Percentiles rank a stretch among this genome's conserved stretches.
These are phyloP conservation scores for Hymenoscyphus occultus DNA, from an alignment of 2,329 filamentous ascomycete species.

Conservation along the genomic window DNA sequence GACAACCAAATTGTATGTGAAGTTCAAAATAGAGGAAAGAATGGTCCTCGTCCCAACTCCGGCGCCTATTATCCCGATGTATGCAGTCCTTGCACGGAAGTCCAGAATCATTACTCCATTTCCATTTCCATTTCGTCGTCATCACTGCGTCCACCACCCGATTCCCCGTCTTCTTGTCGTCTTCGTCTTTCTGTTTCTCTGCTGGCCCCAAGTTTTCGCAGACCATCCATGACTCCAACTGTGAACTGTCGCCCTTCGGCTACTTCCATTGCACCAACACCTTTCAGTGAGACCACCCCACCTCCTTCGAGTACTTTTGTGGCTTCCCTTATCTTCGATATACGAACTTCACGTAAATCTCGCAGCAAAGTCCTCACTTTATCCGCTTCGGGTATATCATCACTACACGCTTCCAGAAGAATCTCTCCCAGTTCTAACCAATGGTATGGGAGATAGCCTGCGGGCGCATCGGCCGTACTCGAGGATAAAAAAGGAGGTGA, in stretches of 20 bases:
- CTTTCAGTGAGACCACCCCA: slow-evolving; percentile 65
- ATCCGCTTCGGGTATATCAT: slow-evolving; percentile 75
- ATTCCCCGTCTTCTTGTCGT: slow-evolving; percentile 59
- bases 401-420: slow-evolving; percentile 77
- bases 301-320: slow-evolving; percentile 71
- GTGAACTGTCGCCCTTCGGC: slow-evolving; percentile 84
- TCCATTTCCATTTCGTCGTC: slow-evolving; percentile 46
- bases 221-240: slow-evolving; percentile 78
- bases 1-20: not conserved
- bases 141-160: slow-evolving; percentile 56
- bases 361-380: slow-evolving; percentile 72
- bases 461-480: slow-evolving; percentile 66
- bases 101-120: not conserved
- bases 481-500: slow-evolving; percentile 77
- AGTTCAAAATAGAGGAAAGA: not conserved
- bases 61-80: not conserved
- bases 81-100: not conserved
- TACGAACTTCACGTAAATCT: slow-evolving; percentile 81
- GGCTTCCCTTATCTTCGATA: slow-evolving; percentile 81
- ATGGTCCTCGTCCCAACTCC: slow-evolving; percentile 4
- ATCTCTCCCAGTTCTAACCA: slow-evolving; percentile 92
- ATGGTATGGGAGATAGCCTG: slow-evolving; percentile 81
- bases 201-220: slow-evolving; percentile 79
- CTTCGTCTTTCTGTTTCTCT: slow-evolving; percentile 76
- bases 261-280: slow-evolving; percentile 90